Percentiles rank a stretch among this genome's conserved stretches.
phyloP scores from a whole-genome alignment of 345 rosid genomes.

The Hibiscus trionum region DNA sequence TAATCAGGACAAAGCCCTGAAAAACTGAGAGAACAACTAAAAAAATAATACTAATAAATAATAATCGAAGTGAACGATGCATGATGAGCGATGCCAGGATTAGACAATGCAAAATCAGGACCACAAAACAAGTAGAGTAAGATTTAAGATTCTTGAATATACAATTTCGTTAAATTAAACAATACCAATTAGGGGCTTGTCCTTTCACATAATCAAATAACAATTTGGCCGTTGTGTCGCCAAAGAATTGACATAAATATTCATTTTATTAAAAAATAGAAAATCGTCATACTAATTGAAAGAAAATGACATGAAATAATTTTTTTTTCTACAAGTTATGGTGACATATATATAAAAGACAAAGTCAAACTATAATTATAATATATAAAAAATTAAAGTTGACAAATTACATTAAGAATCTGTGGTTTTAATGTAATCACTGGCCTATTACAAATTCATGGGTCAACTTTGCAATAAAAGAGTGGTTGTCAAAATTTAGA shows the following conservation, averaged over 20 bases:
- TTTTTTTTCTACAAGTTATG: not conserved
- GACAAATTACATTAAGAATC: not conserved
- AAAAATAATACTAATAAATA: too few species aligned
- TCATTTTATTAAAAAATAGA: not conserved
- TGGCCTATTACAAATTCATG: too few species aligned
- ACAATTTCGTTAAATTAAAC: not conserved
- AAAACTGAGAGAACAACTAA: too few species aligned
- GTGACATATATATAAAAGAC: not conserved
- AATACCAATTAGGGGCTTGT: not conserved
- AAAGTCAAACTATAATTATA: not conserved
- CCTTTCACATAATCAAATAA: not conserved
- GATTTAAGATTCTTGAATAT: not conserved
- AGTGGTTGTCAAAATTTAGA: too few species aligned
- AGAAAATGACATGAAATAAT: not conserved
- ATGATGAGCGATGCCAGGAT: not conserved
- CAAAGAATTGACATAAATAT: not conserved
- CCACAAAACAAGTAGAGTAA: not conserved
- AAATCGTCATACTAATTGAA: not conserved
- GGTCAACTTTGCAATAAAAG: too few species aligned
- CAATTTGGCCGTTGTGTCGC: not conserved
- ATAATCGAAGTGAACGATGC: not conserved
- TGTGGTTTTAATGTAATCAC: too few species aligned
- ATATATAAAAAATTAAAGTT: not conserved
- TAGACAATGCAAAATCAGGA: not conserved
- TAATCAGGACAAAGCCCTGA: too few species aligned